Conservation (phyloP, 345 rosid genomes). For the Lepidium africanum region DNA sequence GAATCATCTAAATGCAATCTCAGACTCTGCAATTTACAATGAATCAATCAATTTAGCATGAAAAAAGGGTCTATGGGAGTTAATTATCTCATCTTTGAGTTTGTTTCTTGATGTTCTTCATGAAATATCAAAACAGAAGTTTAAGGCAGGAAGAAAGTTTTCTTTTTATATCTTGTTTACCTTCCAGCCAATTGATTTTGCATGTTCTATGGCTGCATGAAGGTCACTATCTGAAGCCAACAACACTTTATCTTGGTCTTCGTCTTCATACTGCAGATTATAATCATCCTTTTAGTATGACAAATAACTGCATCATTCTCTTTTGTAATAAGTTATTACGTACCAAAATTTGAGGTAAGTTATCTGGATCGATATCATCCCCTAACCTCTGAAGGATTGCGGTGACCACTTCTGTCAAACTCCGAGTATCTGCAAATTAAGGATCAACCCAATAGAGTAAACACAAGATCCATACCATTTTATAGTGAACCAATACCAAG, state of each 20-base stretch:
- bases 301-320: background rate
- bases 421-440: constrained; percentile 50
- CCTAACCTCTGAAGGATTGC: constrained; percentile 87
- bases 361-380: constrained; percentile 66
- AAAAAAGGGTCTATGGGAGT: background rate
- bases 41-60: background rate
- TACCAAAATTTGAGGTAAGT: constrained; percentile 88
- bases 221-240: constrained; percentile 85
- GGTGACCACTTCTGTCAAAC: constrained; percentile 70
- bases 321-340: background rate
- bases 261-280: constrained; percentile 81
- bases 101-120: background rate
- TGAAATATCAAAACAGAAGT: background rate
- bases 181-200: constrained; percentile 86
- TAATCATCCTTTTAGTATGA: constrained; percentile 14
- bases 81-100: background rate
- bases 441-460: constrained; percentile 16
- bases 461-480: background rate
- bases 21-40: constrained; percentile 53
- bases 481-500: background rate
- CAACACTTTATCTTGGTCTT: constrained; percentile 87
- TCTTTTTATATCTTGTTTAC: constrained; percentile 24
- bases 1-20: constrained; percentile 83
- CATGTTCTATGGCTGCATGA: constrained; percentile 84
- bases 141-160: background rate